phyloP scores from a whole-genome alignment of 78 protist species.

The Dictyostelium citrinum region DNA sequence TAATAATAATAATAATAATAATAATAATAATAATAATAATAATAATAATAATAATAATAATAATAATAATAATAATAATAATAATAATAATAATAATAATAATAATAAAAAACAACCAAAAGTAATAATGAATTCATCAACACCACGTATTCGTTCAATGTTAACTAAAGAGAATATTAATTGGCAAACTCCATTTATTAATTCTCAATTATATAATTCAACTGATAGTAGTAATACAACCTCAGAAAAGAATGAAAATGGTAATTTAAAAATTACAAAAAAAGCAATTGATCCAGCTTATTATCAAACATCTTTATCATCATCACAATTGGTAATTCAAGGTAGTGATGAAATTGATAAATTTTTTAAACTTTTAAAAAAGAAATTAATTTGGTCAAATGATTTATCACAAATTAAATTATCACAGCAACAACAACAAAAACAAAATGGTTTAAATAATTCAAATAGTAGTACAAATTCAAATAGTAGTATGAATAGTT shows the following conservation, averaged over 20 bases:
- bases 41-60: neutral
- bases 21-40: neutral
- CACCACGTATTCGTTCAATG: constrained; percentile 7
- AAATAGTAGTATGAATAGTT: neutral
- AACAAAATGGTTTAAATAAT: neutral
- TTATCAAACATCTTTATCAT: constrained; percentile 45
- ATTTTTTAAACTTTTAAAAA: neutral
- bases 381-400: neutral
- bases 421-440: neutral
- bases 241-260: neutral
- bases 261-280: neutral
- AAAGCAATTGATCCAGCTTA: constrained; percentile 42
- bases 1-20: neutral
- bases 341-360: neutral
- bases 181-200: constrained; percentile 56
- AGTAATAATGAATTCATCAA: constrained; percentile 33
- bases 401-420: neutral
- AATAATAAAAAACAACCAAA: neutral
- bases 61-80: too few relatives aligned
- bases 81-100: neutral
- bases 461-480: neutral
- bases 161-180: neutral
- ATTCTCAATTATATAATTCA: neutral
- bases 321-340: neutral
- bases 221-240: neutral